A percentile compares a stretch with the other conserved stretches of the same genome.
These are phyloP conservation scores for Rugonectria rugulosa DNA, from an alignment of 2,329 filamentous ascomycete species.

Conservation along the genomic window DNA sequence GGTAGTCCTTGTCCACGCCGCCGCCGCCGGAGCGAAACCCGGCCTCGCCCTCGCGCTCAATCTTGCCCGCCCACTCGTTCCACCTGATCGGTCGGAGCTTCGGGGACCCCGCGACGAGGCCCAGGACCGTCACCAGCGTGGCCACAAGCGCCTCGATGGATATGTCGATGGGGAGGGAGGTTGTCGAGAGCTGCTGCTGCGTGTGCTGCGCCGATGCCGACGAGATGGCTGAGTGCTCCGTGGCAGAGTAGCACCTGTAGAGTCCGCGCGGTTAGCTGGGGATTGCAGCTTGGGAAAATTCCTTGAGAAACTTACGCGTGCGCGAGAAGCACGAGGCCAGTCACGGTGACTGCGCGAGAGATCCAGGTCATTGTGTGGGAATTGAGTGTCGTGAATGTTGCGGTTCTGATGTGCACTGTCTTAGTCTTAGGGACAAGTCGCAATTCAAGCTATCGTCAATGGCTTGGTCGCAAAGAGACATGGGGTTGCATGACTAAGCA, in stretches of 20 bases:
- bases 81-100: constrained; percentile 85
- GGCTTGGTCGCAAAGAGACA: constrained; percentile 18
- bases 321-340: constrained; percentile 80
- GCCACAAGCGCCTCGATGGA: constrained; percentile 84
- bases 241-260: constrained; percentile 89
- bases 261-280: constrained; percentile 25
- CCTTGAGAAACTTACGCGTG: constrained; percentile 76
- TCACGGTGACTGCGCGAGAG: constrained; percentile 72
- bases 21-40: constrained; percentile 65
- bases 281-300: constrained; percentile 4
- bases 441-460: constrained; percentile 5
- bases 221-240: constrained; percentile 84
- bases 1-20: constrained; percentile 72
- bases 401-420: constrained; percentile 4
- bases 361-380: constrained; percentile 70
- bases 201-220: constrained; percentile 58
- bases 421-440: constrained; percentile 32
- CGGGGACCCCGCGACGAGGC: constrained; percentile 80
- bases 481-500: constrained; percentile 34
- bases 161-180: constrained; percentile 82
- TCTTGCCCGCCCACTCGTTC: constrained; percentile 81
- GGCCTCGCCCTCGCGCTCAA: constrained; percentile 77
- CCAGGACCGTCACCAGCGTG: constrained; percentile 80
- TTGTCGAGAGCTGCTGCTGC: constrained; percentile 48
- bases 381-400: constrained; percentile 12